Evolutionary conservation across 2,329 filamentous ascomycete species (phyloP), one percentile per base, ranked within the genome.

Genomic region (Xylaria sp.): DNA sequence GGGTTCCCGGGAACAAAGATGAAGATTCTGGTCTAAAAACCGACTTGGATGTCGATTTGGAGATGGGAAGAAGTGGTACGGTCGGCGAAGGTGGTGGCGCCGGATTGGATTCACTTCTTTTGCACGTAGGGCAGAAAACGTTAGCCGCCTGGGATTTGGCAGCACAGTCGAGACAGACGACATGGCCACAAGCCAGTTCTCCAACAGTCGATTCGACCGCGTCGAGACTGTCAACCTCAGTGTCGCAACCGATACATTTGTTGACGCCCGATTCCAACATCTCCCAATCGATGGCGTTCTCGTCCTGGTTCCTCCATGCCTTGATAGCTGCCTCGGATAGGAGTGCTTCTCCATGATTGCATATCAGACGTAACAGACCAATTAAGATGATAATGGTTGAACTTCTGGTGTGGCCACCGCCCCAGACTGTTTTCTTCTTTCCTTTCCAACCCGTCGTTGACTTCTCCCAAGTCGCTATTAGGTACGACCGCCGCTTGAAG

Each of bases 271-370:
- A 13, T 48, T 20, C 46, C 20, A 63, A 55, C 31, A 61, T 66
- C 36, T 52, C 43, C 71, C 63, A 73, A 39, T 58, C 43, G 23
- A 66, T 36, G 18, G 25, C 62, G 28, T 46, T 46, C 28, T 18
- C 31, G 7, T 70, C 51, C 56, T 55, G 48, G 31, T 66, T 64
- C 43, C 56, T 56, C 73, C 73, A 75, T n/a, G 65, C 66, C 41
- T 70, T 41, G 20, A 75, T 54, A 25, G 71, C 68, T 10, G 55
- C 54, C 31, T 56, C 57, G 25, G 74, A 72, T 2, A 80, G 69
- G 10, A 80, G 71, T 4, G 71, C 60, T 60, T 75, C 65, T 3
- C 78, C 78, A 52, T 80, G 76, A 57, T 80, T 67, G 71, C 78
- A 80, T 56, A 80, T 79, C 12, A 72, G 69, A 15, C 78, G 65